These are phyloP conservation scores for Haberlea rhodopensis DNA, from an alignment of 257 asterid genomes.

Conservation along the genomic window DNA sequence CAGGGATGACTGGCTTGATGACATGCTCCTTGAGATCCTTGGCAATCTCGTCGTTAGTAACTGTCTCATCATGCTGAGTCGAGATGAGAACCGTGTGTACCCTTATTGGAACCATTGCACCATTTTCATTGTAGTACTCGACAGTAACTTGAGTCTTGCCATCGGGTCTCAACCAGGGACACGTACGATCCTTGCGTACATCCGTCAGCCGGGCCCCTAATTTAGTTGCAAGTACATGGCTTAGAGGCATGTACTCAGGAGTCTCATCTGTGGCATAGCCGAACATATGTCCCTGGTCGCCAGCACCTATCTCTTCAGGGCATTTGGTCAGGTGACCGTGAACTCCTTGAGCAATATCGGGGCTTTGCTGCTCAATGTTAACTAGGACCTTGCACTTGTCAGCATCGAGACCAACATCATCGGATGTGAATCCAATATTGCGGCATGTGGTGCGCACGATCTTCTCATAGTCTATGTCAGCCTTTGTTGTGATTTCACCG, in stretches of 20 bases:
- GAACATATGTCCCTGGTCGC: constrained; percentile 65
- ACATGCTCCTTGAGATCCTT: constrained; percentile 59
- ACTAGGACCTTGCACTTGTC: constrained; percentile 64
- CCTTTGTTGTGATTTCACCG: constrained; percentile 64
- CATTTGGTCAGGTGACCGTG: constrained; percentile 61
- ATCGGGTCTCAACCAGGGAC: constrained; percentile 68
- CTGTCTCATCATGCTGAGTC: constrained; percentile 65
- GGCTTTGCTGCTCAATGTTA: constrained; percentile 57
- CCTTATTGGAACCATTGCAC: constrained; percentile 55
- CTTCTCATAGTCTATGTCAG: constrained; percentile 53
- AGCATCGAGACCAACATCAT: constrained; percentile 61
- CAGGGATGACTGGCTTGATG: constrained; percentile 55
- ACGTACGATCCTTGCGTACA: constrained; percentile 56
- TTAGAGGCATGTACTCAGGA: constrained; percentile 63
- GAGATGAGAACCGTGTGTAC: constrained; percentile 66
- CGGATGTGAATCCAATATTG: constrained; percentile 48
- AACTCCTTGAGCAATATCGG: constrained; percentile 64
- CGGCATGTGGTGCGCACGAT: constrained; percentile 65
- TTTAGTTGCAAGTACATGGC: constrained; percentile 62
- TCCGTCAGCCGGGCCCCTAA: constrained; percentile 58
- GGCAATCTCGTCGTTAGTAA: constrained; percentile 60
- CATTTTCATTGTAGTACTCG: constrained; percentile 58
- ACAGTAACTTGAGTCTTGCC: constrained; percentile 66
- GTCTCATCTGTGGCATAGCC: constrained; percentile 68
- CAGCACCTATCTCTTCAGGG: constrained; percentile 64